Evolutionary conservation across 2,329 filamentous ascomycete genomes (phyloP), one percentile per base, ranked within the genome.

Genomic region (Cladosporium sp.): DNA sequence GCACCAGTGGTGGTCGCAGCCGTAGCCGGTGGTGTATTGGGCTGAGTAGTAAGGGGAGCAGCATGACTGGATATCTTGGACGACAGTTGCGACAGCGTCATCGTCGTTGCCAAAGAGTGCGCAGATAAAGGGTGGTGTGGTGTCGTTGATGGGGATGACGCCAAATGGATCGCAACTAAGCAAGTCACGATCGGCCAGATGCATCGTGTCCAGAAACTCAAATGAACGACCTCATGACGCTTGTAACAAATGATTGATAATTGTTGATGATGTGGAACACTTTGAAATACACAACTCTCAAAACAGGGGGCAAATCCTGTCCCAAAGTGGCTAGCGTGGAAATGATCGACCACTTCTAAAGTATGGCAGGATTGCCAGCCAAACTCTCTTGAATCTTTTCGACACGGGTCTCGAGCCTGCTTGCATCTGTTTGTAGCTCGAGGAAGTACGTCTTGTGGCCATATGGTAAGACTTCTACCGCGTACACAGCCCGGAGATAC

Each of bases 1-100:
- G 56, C 56, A 59, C 56, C 56, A 59, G 35, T 59, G 56, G 8
- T 59, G 33, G 37, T 59, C 56, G 23, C 56, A 59, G 37, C 56
- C 56, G 18, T 59, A 29, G 7, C 33, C 56, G 7, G 35, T 46
- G 1, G 56, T 59, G 23, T 44, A 59, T 11, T 59, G 56, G 7
- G 56, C 33, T 31, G 33, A 16, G n/a, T 59, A 59, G 56, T 59
- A 59, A 5, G 56, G 56, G 18, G 56, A 59, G 33, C 56, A 59
- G 56, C 56, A 59, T 14, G 35, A 26, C 31, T 44, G 18, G 16
- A 59, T 59, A 18, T 59, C 56, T 21, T 59, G 16, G 18, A 16
- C 40, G 21, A 59, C 21, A 16, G 35, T 26, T 18, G 56, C 21
- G 8, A 37, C n/a, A 46, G 56, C 56, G 7, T 29, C 23, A 8